phyloP scores from a whole-genome alignment of 2,329 filamentous ascomycete species.

The Diaporthe humulicola region DNA sequence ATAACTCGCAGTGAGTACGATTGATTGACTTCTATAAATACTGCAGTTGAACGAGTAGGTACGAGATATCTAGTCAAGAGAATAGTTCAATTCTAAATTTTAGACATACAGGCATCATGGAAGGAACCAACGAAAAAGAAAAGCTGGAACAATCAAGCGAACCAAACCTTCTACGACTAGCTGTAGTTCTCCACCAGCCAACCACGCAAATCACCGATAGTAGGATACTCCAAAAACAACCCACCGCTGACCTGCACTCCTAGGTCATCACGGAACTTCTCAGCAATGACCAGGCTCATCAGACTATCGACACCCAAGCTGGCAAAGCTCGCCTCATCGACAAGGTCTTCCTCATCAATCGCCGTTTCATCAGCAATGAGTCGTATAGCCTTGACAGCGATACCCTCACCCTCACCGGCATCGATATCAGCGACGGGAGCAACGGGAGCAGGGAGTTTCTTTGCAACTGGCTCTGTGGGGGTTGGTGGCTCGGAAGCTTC shows the following conservation, averaged over 20 bases:
- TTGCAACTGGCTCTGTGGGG: neutral
- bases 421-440: neutral
- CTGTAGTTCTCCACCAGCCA: slow-evolving; percentile 32
- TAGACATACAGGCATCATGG: neutral
- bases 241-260: slow-evolving; percentile 7
- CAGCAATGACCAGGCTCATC: slow-evolving; percentile 10
- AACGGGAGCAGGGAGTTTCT: neutral
- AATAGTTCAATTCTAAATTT: neutral
- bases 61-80: neutral
- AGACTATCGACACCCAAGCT: slow-evolving; percentile 8
- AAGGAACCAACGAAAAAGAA: neutral
- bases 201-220: slow-evolving; percentile 23
- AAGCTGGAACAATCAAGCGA: neutral
- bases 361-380: slow-evolving; percentile 11
- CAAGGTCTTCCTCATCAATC: neutral
- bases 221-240: slow-evolving; percentile 10
- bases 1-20: neutral
- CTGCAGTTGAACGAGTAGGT: neutral
- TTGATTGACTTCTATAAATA: neutral
- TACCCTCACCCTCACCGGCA: neutral
- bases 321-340: neutral
- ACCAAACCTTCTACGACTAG: neutral
- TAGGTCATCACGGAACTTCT: slow-evolving; percentile 17
- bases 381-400: neutral
- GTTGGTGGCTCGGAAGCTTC: neutral